Base-by-base conservation (phyloP, 352 stramenopile genomes). In the Phytophthora tentaculata region DNA sequence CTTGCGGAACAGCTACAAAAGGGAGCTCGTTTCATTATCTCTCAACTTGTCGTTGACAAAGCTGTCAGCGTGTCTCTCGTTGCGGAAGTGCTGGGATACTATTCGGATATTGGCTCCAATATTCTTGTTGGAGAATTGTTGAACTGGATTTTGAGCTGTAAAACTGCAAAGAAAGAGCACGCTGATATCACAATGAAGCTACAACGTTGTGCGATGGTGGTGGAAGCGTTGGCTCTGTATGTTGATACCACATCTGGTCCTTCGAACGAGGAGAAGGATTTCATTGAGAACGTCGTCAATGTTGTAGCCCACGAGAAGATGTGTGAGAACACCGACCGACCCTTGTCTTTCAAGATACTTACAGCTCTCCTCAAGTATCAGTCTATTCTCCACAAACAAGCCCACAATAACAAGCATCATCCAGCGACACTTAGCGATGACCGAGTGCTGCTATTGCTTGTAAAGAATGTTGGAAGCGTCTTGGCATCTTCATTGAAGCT, bases 341-440 rank as follows among this genome's bases (percentile, higher is more conserved):
- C 73, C 17, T 50, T 73, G n/a, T 77, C 77, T 22, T 88, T 89
- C 45, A 48, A 74, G 13, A 32, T 86, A 26, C 67, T 91, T 17
- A 79, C 71, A 48, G 71, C 81, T 14, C 67, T 91, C 22, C 67
- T 91, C 10, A 79, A 86, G 24, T 91, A 90, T 41, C 68, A 79
- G 28, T 77, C 67, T n/a, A 57, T 71, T 16, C 52, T 69, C 20
- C 56, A 63, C 9, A 73, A 77, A 44, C 23, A 56, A 52, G 55
- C 56, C 7, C 47, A 37, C 17, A 45, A 59, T 4, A 47, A 71
- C 17, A 66, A 74, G 29, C 28, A 64, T 20, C 20, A 64, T 24
- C 22, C 53, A 14, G 59, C 61, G 39, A 19, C 41, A 3, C 3
- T 37, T 20, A 9, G 19, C 39, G 49, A 71, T 1, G 32, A 24